These are phyloP conservation scores for Saccharomyces hybrid DNA, from an alignment of 1,139 yeast genomes.

Conservation along the genomic window DNA sequence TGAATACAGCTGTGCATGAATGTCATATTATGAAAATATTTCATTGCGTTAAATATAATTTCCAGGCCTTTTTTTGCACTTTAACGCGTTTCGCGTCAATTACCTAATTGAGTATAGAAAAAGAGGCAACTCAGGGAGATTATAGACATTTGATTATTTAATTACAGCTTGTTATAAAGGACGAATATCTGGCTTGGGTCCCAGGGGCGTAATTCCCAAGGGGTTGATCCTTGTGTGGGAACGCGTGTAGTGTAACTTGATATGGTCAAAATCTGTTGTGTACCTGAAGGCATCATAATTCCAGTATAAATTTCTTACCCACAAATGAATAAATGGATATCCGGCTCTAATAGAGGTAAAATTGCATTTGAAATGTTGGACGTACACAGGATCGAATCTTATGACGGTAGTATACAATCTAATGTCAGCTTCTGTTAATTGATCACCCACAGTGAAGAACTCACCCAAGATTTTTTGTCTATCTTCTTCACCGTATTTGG, in stretches of 20 bases:
- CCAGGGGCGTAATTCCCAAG: constrained; percentile 73
- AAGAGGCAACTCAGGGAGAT: background rate
- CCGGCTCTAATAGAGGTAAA: constrained; percentile 71
- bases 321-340: constrained; percentile 68
- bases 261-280: constrained; percentile 83
- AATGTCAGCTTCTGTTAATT: constrained; percentile 82
- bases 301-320: constrained; percentile 86
- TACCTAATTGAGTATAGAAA: background rate
- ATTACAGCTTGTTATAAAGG: constrained; percentile 25
- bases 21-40: background rate
- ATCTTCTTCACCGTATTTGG: constrained; percentile 17
- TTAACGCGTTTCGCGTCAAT: constrained; percentile 1
- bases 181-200: constrained; percentile 74
- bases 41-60: background rate
- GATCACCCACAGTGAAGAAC: constrained; percentile 46
- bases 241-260: constrained; percentile 75
- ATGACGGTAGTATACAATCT: constrained; percentile 76
- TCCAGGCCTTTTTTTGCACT: background rate
- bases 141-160: background rate
- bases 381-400: constrained; percentile 86
- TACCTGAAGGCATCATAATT: constrained; percentile 63
- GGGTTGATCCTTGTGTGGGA: constrained; percentile 80
- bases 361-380: constrained; percentile 92
- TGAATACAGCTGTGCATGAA: background rate
- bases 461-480: constrained; percentile 21